A percentile compares a stretch with the other conserved stretches of the same genome.
Conservation (phyloP, 2,329 filamentous ascomycete species). For the Aspergillus cejpii region DNA sequence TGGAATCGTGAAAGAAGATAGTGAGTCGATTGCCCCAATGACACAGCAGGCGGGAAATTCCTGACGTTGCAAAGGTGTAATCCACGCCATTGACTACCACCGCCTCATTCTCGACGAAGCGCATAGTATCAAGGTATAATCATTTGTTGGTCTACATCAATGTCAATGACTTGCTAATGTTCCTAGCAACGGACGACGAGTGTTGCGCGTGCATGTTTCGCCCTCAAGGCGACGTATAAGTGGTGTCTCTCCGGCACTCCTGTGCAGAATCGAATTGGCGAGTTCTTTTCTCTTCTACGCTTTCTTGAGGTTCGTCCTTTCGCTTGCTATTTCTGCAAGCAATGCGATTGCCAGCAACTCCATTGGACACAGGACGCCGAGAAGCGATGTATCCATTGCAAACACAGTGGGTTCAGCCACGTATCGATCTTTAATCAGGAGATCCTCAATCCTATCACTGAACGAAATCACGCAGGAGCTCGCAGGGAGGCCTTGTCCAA, state of each 20-base stretch:
- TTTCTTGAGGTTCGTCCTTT: conserved; percentile 87
- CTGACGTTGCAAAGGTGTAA: conserved; percentile 49
- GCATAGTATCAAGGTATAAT: conserved; percentile 76
- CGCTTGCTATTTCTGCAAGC: conserved; percentile 88
- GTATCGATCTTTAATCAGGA: conserved; percentile 92
- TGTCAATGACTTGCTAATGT: conserved; percentile 9
- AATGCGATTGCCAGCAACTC: conserved; percentile 69
- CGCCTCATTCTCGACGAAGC: conserved; percentile 91
- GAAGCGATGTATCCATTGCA: conserved; percentile 64
- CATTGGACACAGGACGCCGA: conserved; percentile 75
- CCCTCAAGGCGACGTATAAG: conserved; percentile 77
- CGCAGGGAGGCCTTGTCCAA: conserved; percentile 70
- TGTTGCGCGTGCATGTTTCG: conserved; percentile 92
- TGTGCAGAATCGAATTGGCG: conserved; percentile 92
- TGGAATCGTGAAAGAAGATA: conserved; percentile 70
- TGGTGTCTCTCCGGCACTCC: conserved; percentile 96
- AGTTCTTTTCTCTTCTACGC: conserved; percentile 89
- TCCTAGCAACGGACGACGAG: conserved; percentile 62
- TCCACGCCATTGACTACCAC: conserved; percentile 83
- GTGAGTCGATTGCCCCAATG: conserved; percentile 25
- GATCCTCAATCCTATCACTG: conserved; percentile 72
- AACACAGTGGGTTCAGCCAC: conserved; percentile 57
- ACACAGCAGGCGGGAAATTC: not conserved
- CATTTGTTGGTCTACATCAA: not conserved
- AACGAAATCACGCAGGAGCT: conserved; percentile 46